Evolutionary conservation across 306 rosid species (phyloP), one percentile per base, ranked within the genome.

Genomic region (Luffa acutangula): DNA sequence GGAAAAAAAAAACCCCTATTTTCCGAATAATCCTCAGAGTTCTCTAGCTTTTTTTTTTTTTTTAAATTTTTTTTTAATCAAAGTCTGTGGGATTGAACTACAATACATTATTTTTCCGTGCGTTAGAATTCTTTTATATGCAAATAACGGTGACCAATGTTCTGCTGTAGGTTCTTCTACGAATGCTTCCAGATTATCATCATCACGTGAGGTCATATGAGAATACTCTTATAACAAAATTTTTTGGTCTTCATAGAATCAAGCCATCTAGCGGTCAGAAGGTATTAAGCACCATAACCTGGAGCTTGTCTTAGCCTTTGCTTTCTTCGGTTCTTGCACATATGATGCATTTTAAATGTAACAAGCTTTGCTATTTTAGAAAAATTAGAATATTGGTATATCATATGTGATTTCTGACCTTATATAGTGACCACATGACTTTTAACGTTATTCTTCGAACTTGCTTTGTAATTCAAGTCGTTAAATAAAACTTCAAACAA

Each of bases 151-250:
- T n/a, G 33, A 9, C 89, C 42, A 57, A 79, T 62, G 77, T 65
- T 83, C 49, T 84, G 82, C 70, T 78, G 81, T 84, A 95, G 99
- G 99, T 92, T 83, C 97, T 95, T 82, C 89, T 93, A 41, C 84
- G 91, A 88, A 95, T 95, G 99, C 99, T 95, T 83, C 99, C 97
- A 53, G 93, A 89, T 82, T 95, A 95, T 86, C 96, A 95, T 90
- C 93, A 84, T 84, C 99, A 95, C 67, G 99, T 95, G 85, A 89
- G 89, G 85, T 76, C 92, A 6, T 88, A 91, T 53, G 99, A 95
- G n/a, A 95, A 95, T 84, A 95, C 99, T 3, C 96, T 95, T 33
- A 79, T 95, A 76, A 95, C 99, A 46, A 95, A 95, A 52, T 95
- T 95, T 83, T 95, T 95, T 82, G 99, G 99, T 81, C 97, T 95